Evolutionary conservation across 306 rosid genomes (phyloP).

Genomic region (Gynostemma pentaphyllum): DNA sequence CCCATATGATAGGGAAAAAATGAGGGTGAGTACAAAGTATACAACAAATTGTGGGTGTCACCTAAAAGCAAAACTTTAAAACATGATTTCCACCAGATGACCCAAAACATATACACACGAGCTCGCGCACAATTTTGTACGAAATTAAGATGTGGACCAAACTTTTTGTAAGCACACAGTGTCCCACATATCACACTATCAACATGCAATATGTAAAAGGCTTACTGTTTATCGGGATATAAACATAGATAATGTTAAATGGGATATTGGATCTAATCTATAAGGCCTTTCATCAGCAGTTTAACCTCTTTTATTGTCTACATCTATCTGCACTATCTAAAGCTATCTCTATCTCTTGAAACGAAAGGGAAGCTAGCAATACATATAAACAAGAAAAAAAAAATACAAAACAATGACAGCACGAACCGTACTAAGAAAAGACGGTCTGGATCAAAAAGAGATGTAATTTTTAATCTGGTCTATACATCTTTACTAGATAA

Average conservation of each 20-base stretch:
- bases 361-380: not conserved
- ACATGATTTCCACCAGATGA: not conserved
- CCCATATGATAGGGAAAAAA: not conserved
- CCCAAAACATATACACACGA: not conserved
- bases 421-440: not conserved
- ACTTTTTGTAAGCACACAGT: not conserved
- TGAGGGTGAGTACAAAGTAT: not conserved
- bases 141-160: not conserved
- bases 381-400: not conserved
- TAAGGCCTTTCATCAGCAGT: not conserved
- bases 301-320: not conserved
- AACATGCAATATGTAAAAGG: not conserved
- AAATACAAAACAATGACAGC: not conserved
- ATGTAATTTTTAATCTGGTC: not conserved
- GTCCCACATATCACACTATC: not conserved
- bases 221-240: not conserved
- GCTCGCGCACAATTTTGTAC: not conserved
- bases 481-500: not conserved
- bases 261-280: not conserved
- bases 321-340: not conserved
- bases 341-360: not conserved
- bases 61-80: not conserved
- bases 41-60: not conserved
- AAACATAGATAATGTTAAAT: not conserved
- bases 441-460: not conserved